phyloP scores from a whole-genome alignment of 805 yeast genomes.

The Ascoidea asiatica region DNA sequence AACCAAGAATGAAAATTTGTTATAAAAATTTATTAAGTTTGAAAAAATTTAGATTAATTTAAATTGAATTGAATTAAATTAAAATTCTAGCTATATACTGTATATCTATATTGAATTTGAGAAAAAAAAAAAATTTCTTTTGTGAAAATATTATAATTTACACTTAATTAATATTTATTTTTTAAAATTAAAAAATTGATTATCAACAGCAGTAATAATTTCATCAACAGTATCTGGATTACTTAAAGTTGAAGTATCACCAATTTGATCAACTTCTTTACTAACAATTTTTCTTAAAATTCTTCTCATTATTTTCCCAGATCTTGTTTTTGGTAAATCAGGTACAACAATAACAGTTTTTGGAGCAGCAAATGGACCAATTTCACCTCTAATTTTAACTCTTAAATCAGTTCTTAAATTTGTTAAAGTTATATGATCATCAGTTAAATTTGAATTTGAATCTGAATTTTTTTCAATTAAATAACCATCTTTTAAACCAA shows the following conservation, averaged over 20 bases:
- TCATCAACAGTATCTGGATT: constrained; percentile 76
- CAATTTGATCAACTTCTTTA: constrained; percentile 85
- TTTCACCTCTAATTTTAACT: constrained; percentile 80
- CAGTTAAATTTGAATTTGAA: constrained; percentile 16
- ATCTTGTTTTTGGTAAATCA: constrained; percentile 95
- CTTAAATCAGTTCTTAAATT: constrained; percentile 57
- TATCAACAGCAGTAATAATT: constrained; percentile 54
- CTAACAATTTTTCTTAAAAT: constrained; percentile 85
- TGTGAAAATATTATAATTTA: too few relatives aligned
- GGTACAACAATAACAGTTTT: constrained; percentile 64
- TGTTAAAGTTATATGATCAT: constrained; percentile 19
- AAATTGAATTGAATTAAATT: too few relatives aligned
- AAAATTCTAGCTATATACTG: too few relatives aligned
- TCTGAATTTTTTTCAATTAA: constrained; percentile 18
- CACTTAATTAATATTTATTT: too few relatives aligned
- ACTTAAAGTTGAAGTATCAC: constrained; percentile 81
- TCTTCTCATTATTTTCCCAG: constrained; percentile 98
- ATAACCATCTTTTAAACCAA: constrained; percentile 52
- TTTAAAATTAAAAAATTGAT: constrained; percentile 18
- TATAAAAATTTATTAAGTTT: too few relatives aligned
- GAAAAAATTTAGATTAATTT: too few relatives aligned
- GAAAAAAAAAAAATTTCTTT: too few relatives aligned
- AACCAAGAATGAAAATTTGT: too few relatives aligned
- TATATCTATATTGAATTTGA: too few relatives aligned
- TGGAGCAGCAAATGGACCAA: constrained; percentile 88